Percentiles rank a stretch among this genome's conserved stretches.
These are phyloP conservation scores for Platanus orientalis DNA, from an alignment of 164 flowering plant genomes.

Conservation along the genomic window DNA sequence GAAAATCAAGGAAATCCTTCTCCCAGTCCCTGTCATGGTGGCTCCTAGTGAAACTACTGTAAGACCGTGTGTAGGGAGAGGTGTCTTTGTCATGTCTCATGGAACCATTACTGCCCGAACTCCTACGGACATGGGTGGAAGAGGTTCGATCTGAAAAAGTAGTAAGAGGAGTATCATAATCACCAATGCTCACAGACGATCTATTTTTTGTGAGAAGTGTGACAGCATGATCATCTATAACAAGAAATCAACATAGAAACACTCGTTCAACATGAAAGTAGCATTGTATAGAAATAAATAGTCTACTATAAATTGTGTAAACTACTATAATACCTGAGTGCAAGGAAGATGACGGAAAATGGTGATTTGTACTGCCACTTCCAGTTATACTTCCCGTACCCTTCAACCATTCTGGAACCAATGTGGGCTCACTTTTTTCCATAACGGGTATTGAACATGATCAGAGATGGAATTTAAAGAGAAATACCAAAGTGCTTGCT, in stretches of 20 bases:
- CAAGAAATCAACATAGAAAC: too few relatives aligned
- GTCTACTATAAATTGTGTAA: not conserved
- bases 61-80: conserved; percentile 25
- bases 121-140: conserved; percentile 51
- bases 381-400: conserved; percentile 53
- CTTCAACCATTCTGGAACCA: conserved; percentile 92
- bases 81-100: conserved; percentile 36
- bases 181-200: conserved; percentile 35
- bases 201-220: conserved; percentile 38
- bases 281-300: too few relatives aligned
- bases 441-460: conserved; percentile 51
- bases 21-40: conserved; percentile 72
- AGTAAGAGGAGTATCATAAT: conserved; percentile 43
- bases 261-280: not conserved
- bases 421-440: conserved; percentile 85
- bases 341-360: conserved; percentile 37
- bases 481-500: conserved; percentile 11
- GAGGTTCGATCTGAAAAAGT: conserved; percentile 45
- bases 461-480: conserved; percentile 23
- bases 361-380: conserved; percentile 54
- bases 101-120: conserved; percentile 61
- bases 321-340: conserved; percentile 57
- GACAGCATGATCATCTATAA: conserved; percentile 40
- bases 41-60: conserved; percentile 68
- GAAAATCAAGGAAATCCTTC: conserved; percentile 21